Conservation (phyloP, 768 basidiomycete species). For the Neoboletus magnificus region DNA sequence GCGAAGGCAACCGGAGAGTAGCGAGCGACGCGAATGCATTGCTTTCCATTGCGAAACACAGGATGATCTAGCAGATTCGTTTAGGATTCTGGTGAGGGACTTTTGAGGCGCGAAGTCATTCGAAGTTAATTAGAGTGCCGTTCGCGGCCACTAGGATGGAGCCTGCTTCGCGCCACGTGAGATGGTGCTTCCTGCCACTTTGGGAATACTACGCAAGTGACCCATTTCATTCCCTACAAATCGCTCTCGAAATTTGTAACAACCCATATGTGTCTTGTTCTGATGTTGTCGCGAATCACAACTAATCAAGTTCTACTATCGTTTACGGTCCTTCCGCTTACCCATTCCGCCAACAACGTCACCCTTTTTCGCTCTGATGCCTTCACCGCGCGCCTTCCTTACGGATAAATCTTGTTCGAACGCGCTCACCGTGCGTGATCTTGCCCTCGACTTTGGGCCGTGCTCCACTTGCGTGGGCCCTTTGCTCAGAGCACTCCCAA, state of each 20-base stretch:
- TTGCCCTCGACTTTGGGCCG: constrained; percentile 30
- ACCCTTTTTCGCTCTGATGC: constrained; percentile 61
- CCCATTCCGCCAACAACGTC: constrained; percentile 52
- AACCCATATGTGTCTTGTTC: neutral
- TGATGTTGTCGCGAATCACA: neutral
- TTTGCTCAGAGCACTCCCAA: constrained; percentile 52
- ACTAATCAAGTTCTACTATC: constrained; percentile 18
- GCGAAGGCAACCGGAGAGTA: constrained; percentile 51
- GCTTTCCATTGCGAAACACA: constrained; percentile 33
- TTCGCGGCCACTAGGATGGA: constrained; percentile 19
- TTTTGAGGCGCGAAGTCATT: constrained; percentile 10
- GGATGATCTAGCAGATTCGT: neutral
- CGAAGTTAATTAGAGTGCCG: constrained; percentile 19
- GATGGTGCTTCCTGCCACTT: constrained; percentile 23
- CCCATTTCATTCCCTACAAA: neutral
- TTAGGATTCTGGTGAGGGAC: constrained; percentile 8
- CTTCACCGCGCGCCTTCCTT: constrained; percentile 45
- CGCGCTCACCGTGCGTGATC: constrained; percentile 32
- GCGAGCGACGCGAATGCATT: constrained; percentile 56
- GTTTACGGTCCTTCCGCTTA: constrained; percentile 45
- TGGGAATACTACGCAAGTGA: neutral
- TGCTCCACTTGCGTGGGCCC: constrained; percentile 33
- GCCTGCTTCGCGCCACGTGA: constrained; percentile 30
- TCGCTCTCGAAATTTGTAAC: neutral
- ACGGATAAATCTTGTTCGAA: constrained; percentile 64